phyloP scores from a whole-genome alignment of 495 filamentous ascomycete species.

The Penicillium dipodomyicola region DNA sequence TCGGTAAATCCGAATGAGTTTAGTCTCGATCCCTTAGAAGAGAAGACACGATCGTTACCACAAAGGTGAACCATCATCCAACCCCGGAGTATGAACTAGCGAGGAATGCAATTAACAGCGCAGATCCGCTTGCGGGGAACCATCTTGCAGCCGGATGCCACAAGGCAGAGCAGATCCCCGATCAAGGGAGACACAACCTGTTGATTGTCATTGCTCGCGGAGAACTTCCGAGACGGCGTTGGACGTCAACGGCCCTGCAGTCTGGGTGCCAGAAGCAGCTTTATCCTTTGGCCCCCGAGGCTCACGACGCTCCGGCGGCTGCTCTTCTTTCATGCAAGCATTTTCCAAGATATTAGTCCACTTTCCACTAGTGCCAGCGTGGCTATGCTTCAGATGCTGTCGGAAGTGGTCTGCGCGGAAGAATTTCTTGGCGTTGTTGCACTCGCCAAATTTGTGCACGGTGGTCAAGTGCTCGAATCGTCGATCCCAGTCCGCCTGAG shows the following conservation, averaged over 20 bases:
- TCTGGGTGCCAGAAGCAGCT: conserved; percentile 9
- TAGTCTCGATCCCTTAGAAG: neutral
- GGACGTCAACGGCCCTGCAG: conserved; percentile 28
- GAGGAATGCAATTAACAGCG: conserved; percentile 1
- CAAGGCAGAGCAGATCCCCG: neutral
- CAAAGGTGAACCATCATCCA: neutral
- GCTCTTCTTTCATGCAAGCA: conserved; percentile 94
- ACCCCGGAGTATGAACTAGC: neutral
- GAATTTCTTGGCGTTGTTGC: conserved; percentile 98
- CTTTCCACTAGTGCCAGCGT: conserved; percentile 93
- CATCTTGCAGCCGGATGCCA: neutral
- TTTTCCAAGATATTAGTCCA: conserved; percentile 99
- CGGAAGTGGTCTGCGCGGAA: conserved; percentile 97
- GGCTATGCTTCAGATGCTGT: conserved; percentile 97
- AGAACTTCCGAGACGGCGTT: conserved; percentile 42
- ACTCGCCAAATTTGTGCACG: conserved; percentile 95
- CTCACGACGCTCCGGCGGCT: conserved; percentile 37
- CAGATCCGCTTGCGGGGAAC: neutral
- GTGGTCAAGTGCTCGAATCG: conserved; percentile 83
- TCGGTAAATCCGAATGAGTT: neutral
- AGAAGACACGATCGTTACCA: neutral
- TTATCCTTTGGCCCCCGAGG: conserved; percentile 24
- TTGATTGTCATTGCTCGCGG: conserved; percentile 27
- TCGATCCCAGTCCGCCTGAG: conserved; percentile 74
- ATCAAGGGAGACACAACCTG: neutral